Conservation (phyloP, 257 asterid genomes). For the Phtheirospermum japonicum region DNA sequence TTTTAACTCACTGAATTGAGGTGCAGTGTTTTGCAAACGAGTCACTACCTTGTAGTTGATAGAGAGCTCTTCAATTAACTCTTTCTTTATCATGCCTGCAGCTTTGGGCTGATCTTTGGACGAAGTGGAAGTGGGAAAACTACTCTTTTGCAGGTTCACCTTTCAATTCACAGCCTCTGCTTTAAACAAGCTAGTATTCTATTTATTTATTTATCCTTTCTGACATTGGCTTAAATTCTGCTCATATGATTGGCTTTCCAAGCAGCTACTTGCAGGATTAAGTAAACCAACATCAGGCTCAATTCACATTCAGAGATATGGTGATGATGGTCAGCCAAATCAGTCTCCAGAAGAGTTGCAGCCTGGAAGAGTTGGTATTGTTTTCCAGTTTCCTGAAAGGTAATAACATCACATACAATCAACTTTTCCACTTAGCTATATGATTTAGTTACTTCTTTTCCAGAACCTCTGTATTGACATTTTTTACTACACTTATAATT, state of each 20-base stretch:
- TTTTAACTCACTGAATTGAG: too few species aligned
- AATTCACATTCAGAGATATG: slow-evolving; percentile 55
- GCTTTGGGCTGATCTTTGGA: slow-evolving; percentile 87
- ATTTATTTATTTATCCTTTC: slow-evolving; percentile 4
- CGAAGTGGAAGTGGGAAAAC: slow-evolving; percentile 98
- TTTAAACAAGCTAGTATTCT: slow-evolving; percentile 4
- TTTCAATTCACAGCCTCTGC: slow-evolving; percentile 13
- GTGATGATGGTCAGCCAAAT: slow-evolving; percentile 55
- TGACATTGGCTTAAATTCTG: slow-evolving; percentile 20
- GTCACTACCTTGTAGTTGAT: slow-evolving; percentile 12
- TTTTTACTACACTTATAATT: not conserved
- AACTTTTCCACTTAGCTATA: slow-evolving; percentile 19
- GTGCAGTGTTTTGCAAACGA: not conserved
- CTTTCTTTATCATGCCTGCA: slow-evolving; percentile 31
- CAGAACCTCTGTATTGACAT: slow-evolving; percentile 1
- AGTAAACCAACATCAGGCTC: slow-evolving; percentile 89
- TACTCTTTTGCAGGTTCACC: slow-evolving; percentile 80
- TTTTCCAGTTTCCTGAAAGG: slow-evolving; percentile 99
- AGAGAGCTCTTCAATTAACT: slow-evolving; percentile 15
- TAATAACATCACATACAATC: slow-evolving; percentile 31
- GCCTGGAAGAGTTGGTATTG: slow-evolving; percentile 85
- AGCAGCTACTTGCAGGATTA: slow-evolving; percentile 88
- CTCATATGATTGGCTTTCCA: slow-evolving; percentile 28
- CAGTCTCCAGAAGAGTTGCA: slow-evolving; percentile 51
- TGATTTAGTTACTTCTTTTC: slow-evolving; percentile 1